phyloP scores from a whole-genome alignment of 441 rosid species.

The Euphorbia celastroides region DNA sequence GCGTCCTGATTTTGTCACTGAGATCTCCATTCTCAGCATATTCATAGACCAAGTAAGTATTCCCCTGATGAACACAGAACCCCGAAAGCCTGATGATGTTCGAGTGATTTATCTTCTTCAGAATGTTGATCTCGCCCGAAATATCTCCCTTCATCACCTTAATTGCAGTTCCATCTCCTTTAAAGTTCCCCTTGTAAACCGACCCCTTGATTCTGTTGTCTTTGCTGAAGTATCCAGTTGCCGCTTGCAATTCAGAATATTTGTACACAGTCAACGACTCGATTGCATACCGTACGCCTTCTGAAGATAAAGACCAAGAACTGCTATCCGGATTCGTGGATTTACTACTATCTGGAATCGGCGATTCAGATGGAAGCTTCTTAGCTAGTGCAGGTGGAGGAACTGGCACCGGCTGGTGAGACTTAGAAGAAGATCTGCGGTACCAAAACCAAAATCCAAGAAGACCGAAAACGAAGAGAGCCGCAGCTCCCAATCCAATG shows the following conservation, averaged over 20 bases:
- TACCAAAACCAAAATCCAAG: slow-evolving; percentile 32
- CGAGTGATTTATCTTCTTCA: slow-evolving; percentile 67
- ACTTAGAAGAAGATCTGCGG: slow-evolving; percentile 18
- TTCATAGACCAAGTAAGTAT: slow-evolving; percentile 76
- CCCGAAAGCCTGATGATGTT: slow-evolving; percentile 82
- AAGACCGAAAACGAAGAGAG: slow-evolving; percentile 25
- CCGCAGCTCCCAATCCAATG: slow-evolving; percentile 44
- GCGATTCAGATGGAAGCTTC: slow-evolving; percentile 29
- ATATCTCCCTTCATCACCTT: slow-evolving; percentile 84
- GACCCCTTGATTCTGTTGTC: slow-evolving; percentile 59
- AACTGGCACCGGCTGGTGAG: slow-evolving; percentile 7
- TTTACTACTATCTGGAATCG: slow-evolving; percentile 29
- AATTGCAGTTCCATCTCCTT: slow-evolving; percentile 69
- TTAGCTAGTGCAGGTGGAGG: slow-evolving; percentile 19
- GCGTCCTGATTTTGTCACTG: too few species aligned
- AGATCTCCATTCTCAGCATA: slow-evolving; percentile 51
- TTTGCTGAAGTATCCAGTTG: slow-evolving; percentile 58
- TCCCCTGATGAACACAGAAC: slow-evolving; percentile 63
- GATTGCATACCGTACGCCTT: slow-evolving; percentile 46
- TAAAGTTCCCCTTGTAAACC: slow-evolving; percentile 58
- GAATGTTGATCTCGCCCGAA: slow-evolving; percentile 67
- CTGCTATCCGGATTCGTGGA: slow-evolving; percentile 29
- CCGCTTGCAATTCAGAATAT: slow-evolving; percentile 47
- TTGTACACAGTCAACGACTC: slow-evolving; percentile 65
- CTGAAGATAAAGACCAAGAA: slow-evolving; percentile 43